Percentiles rank a stretch among this genome's conserved stretches.
phyloP scores from a whole-genome alignment of 805 yeast genomes.

The Ogataea haglerorum region DNA sequence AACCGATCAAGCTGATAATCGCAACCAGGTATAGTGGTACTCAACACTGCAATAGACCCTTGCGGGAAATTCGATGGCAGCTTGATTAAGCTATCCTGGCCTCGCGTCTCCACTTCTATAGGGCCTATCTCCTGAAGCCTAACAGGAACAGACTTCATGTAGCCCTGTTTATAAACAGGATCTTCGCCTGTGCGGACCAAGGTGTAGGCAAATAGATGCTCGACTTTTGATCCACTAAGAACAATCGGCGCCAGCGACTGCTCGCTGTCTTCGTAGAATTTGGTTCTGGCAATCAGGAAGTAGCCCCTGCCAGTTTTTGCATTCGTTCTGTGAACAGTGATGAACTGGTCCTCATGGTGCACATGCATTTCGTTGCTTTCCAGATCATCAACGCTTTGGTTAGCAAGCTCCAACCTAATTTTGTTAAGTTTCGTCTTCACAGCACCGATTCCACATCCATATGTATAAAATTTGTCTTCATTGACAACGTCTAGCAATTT shows the following conservation, averaged over 20 bases:
- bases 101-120: conserved; percentile 46
- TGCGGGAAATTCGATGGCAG: conserved; percentile 71
- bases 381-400: conserved; percentile 51
- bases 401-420: conserved; percentile 56
- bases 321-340: conserved; percentile 84
- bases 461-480: conserved; percentile 64
- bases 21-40: conserved; percentile 65
- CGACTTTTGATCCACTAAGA: conserved; percentile 58
- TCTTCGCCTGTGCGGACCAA: conserved; percentile 55
- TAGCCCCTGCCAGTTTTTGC: conserved; percentile 85
- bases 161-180: conserved; percentile 35
- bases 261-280: conserved; percentile 49
- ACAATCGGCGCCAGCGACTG: conserved; percentile 58
- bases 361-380: conserved; percentile 82
- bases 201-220: conserved; percentile 55
- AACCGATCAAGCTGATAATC: conserved; percentile 61
- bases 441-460: conserved; percentile 63
- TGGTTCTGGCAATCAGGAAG: conserved; percentile 83
- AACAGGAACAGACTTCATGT: conserved; percentile 64
- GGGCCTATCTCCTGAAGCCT: conserved; percentile 49
- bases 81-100: conserved; percentile 45
- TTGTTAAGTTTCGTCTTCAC: conserved; percentile 61
- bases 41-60: conserved; percentile 84
- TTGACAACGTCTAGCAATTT: conserved; percentile 72
- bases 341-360: conserved; percentile 89